Evolutionary conservation across 1,139 yeast genomes (phyloP).

Genomic region (Yamadazyma buinensis): DNA sequence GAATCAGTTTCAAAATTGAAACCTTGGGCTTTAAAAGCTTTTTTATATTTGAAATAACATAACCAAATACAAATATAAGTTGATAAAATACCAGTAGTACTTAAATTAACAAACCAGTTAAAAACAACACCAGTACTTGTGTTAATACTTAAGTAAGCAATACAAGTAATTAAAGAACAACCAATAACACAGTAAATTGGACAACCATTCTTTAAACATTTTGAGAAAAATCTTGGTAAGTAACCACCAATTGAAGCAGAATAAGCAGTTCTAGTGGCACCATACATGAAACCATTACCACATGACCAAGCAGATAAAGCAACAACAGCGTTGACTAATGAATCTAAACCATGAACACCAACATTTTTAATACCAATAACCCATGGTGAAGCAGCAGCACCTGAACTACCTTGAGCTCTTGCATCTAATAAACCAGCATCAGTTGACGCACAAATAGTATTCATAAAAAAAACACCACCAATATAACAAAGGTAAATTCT

Average conservation of each 20-base stretch:
- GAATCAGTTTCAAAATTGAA: conserved; percentile 19
- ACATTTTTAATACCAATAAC: conserved; percentile 35
- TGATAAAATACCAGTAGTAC: conserved; percentile 52
- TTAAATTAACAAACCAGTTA: conserved; percentile 37
- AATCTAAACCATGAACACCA: conserved; percentile 34
- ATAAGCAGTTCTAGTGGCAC: conserved; percentile 34
- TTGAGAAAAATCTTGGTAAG: conserved; percentile 31
- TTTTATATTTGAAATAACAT: conserved; percentile 39
- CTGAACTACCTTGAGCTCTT: conserved; percentile 17
- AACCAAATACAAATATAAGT: conserved; percentile 50
- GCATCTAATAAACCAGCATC: conserved; percentile 23
- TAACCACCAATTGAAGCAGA: conserved; percentile 37
- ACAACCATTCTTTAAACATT: conserved; percentile 31
- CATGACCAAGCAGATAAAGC: conserved; percentile 37
- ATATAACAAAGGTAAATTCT: conserved; percentile 33
- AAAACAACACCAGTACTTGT: conserved; percentile 28
- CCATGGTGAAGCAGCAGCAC: conserved; percentile 40
- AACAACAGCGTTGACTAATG: conserved; percentile 32
- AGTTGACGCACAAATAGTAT: conserved; percentile 31
- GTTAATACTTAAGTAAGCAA: conserved; percentile 28
- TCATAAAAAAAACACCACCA: conserved; percentile 39
- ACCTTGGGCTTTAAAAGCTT: conserved; percentile 32
- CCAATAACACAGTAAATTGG: conserved; percentile 31
- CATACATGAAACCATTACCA: conserved; percentile 35
- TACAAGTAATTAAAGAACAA: conserved; percentile 20